These are phyloP conservation scores for Ammopiptanthus mongolicus DNA, from an alignment of 306 rosid genomes.

Conservation along the genomic window DNA sequence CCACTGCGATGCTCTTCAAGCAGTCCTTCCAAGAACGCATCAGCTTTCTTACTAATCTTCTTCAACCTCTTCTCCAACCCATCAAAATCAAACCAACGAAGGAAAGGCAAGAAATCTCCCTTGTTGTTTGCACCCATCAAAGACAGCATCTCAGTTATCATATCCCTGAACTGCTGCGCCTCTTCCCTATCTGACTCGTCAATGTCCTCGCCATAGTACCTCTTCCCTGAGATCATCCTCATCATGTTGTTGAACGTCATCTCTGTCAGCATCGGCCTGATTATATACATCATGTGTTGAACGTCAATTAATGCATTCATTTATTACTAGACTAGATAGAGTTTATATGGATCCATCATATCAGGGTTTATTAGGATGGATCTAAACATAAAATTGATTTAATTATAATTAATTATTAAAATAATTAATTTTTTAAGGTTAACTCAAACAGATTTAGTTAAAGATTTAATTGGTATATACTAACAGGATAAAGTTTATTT, in stretches of 20 bases:
- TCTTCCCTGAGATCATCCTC: slow-evolving; percentile 13
- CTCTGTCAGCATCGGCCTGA: slow-evolving; percentile 22
- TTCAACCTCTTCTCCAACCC: slow-evolving; percentile 15
- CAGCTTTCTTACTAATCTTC: slow-evolving; percentile 8
- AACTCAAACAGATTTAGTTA: too few relatives aligned
- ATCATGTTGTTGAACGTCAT: slow-evolving; percentile 39
- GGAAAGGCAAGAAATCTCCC: slow-evolving; percentile 32
- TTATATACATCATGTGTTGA: too few relatives aligned
- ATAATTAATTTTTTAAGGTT: too few relatives aligned
- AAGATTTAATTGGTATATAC: too few relatives aligned
- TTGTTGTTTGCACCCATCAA: slow-evolving; percentile 15
- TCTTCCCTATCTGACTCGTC: slow-evolving; percentile 21
- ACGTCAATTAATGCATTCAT: too few relatives aligned
- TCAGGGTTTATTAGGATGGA: too few relatives aligned
- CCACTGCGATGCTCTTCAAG: slow-evolving; percentile 32
- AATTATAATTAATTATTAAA: too few relatives aligned
- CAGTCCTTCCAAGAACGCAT: slow-evolving; percentile 33
- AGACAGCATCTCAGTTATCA: background rate
- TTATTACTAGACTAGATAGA: too few relatives aligned
- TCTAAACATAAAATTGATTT: too few relatives aligned
- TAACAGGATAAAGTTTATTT: too few relatives aligned
- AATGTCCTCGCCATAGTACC: background rate
- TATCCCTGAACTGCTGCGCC: slow-evolving; percentile 20
- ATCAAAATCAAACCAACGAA: slow-evolving; percentile 29
- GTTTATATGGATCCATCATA: too few relatives aligned